A percentile compares a stretch with the other conserved stretches of the same genome.
Conservation (phyloP, 345 rosid genomes). For the Euphorbia pulcherrima region DNA sequence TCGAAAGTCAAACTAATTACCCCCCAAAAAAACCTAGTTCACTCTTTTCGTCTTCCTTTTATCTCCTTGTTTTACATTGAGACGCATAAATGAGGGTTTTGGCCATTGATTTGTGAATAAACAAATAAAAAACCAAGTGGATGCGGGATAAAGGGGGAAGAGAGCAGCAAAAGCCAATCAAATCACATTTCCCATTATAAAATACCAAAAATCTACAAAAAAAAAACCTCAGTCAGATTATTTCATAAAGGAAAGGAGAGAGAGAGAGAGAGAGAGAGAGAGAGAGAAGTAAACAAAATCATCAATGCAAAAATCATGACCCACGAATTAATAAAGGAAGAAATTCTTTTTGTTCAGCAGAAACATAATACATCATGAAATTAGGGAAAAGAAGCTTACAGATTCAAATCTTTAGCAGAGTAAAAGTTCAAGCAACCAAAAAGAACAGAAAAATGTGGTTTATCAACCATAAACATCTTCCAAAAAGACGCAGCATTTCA, state of each 20-base stretch:
- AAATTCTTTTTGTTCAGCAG: too few relatives aligned
- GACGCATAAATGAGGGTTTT: neutral
- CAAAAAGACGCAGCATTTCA: constrained; percentile 17
- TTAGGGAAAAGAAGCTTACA: neutral
- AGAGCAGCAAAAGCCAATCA: constrained; percentile 16
- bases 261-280: neutral
- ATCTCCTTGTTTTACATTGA: neutral
- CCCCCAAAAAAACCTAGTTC: neutral
- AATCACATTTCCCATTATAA: constrained; percentile 10
- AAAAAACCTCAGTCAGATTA: neutral
- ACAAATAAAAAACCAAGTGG: neutral
- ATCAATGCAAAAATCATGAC: neutral
- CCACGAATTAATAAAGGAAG: neutral
- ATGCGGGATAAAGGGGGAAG: neutral
- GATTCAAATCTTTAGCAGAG: constrained; percentile 10
- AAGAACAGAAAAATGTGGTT: neutral
- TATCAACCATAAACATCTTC: neutral
- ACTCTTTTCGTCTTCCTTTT: neutral
- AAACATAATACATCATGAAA: neutral
- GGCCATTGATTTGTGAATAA: constrained; percentile 1
- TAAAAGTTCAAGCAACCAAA: constrained; percentile 4
- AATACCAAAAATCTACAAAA: neutral
- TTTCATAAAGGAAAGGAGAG: neutral
- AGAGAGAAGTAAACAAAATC: neutral
- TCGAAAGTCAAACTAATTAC: constrained; percentile 2